These are phyloP conservation scores for Phytophthora cactorum DNA, from an alignment of 352 stramenopile genomes.

Conservation along the genomic window DNA sequence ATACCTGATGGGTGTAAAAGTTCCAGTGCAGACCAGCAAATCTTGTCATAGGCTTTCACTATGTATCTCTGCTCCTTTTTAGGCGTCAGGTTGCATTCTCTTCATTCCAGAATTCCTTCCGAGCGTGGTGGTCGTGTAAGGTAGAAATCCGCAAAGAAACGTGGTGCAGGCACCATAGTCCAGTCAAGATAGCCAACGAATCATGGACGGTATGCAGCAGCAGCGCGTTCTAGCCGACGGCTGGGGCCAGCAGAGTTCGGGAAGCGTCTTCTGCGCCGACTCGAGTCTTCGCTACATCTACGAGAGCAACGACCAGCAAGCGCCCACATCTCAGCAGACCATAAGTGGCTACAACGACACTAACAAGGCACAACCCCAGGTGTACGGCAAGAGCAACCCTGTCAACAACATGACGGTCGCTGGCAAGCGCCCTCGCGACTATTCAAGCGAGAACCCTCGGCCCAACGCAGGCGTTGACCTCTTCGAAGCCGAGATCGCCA, in stretches of 20 bases:
- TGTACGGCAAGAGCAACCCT: conserved; percentile 13
- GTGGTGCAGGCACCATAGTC: conserved; percentile 19
- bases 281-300: conserved; percentile 86
- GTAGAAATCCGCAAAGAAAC: conserved; percentile 15
- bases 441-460: conserved; percentile 20
- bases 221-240: conserved; percentile 75
- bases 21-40: conserved; percentile 15
- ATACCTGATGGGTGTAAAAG: conserved; percentile 18
- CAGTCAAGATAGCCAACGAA: conserved; percentile 13
- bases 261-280: conserved; percentile 83
- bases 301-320: conserved; percentile 41
- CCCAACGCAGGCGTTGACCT: conserved; percentile 49
- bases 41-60: not conserved
- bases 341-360: not conserved
- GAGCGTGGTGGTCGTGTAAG: conserved; percentile 28
- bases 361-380: conserved; percentile 4
- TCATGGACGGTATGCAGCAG: conserved; percentile 42
- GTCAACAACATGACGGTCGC: conserved; percentile 26
- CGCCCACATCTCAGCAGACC: conserved; percentile 1
- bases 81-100: not conserved
- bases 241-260: conserved; percentile 58
- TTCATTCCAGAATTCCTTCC: conserved; percentile 27
- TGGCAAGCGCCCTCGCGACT: conserved; percentile 38
- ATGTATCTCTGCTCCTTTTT: not conserved
- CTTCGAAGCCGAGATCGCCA: conserved; percentile 71